Conservation (phyloP, 73 alveolate genomes). For the Stentor coeruleus region DNA sequence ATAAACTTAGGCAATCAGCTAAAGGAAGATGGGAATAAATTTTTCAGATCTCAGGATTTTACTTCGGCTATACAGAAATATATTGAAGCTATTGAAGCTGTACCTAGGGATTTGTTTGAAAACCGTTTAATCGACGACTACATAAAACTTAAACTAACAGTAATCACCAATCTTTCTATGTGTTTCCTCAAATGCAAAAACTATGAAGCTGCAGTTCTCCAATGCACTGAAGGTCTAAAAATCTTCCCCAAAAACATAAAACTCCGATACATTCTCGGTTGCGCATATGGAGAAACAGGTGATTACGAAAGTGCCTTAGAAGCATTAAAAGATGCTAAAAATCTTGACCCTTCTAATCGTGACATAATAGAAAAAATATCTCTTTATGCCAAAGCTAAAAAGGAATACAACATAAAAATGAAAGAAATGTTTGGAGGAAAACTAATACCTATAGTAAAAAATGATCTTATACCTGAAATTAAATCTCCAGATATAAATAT, state of each 20-base stretch:
- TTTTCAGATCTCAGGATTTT: not conserved
- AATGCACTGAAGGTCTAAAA: conserved; percentile 4
- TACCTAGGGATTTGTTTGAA: not conserved
- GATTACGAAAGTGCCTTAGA: conserved; percentile 13
- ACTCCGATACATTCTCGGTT: not conserved
- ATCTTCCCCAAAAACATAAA: not conserved
- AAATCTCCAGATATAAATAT: too few relatives aligned
- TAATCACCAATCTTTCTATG: not conserved
- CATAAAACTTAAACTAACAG: not conserved
- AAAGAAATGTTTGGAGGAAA: conserved; percentile 21
- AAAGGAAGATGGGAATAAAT: not conserved
- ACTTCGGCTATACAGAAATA: not conserved
- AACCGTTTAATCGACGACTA: not conserved
- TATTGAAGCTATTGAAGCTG: not conserved
- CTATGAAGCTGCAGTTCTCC: not conserved
- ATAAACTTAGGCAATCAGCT: not conserved
- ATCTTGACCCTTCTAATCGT: not conserved
- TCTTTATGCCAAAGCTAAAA: not conserved
- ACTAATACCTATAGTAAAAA: not conserved
- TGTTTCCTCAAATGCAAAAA: not conserved
- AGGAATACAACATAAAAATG: not conserved
- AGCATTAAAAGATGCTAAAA: not conserved
- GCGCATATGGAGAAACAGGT: not conserved
- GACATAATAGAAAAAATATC: not conserved
- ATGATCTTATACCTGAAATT: too few relatives aligned